phyloP scores from a whole-genome alignment of 2,329 filamentous ascomycete species.

The Microcyclosporella mali region DNA sequence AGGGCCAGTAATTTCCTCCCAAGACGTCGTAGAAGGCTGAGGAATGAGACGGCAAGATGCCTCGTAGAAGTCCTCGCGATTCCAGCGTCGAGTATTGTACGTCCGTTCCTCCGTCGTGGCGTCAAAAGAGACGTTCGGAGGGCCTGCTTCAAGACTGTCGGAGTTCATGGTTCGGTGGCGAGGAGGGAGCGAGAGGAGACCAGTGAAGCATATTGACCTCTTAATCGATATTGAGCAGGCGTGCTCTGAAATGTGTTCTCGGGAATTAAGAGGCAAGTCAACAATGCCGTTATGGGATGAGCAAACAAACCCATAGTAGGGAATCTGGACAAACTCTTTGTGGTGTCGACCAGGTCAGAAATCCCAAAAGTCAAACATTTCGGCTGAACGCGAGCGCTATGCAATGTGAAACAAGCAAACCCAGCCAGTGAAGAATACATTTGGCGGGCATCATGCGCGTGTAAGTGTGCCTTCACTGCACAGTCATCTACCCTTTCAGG shows the following conservation, averaged over 20 bases:
- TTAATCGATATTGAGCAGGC: no score
- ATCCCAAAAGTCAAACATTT: not conserved
- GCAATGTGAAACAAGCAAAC: not conserved
- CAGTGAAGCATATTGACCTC: no score
- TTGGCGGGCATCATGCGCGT: constrained; percentile 1
- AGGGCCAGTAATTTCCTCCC: no score
- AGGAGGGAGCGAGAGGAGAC: no score
- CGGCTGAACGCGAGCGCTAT: not conserved
- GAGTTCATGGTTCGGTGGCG: no score
- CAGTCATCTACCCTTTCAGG: constrained; percentile 1
- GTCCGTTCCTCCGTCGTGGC: no score
- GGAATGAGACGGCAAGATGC: no score
- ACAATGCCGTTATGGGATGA: not conserved
- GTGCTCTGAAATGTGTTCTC: not conserved
- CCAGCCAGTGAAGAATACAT: constrained; percentile 1
- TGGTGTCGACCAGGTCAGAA: not conserved
- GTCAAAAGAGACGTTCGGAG: no score
- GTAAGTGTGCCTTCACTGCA: not conserved
- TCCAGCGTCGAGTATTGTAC: no score
- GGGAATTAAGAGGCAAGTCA: not conserved
- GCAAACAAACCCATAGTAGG: not conserved
- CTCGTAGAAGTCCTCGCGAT: no score
- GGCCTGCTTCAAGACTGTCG: no score
- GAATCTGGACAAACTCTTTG: not conserved
- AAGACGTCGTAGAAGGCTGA: no score